Evolutionary conservation across 140 eudicot species (phyloP).

Genomic region (Stevia rebaudiana): DNA sequence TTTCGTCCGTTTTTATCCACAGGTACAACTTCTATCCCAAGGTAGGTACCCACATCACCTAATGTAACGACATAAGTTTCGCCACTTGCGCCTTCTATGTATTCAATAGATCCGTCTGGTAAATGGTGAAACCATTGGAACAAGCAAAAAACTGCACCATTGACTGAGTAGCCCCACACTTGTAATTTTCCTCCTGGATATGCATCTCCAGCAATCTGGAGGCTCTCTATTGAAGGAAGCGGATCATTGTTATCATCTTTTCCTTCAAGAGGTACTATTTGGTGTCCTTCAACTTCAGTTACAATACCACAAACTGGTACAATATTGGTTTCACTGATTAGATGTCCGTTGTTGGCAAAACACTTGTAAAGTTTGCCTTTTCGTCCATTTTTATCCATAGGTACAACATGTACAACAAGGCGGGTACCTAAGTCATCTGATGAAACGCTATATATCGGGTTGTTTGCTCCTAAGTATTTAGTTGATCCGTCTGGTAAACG

Average conservation of each 20-base stretch:
- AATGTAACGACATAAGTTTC: neutral
- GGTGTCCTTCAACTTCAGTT: neutral
- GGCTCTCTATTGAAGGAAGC: conserved; percentile 7
- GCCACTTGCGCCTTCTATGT: neutral
- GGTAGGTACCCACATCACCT: conserved; percentile 4
- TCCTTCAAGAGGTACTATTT: neutral
- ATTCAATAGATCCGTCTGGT: neutral
- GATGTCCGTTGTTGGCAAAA: neutral
- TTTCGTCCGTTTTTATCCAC: neutral
- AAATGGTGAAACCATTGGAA: neutral
- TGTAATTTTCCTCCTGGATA: neutral
- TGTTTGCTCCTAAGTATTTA: neutral
- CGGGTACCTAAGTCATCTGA: neutral
- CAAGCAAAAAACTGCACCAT: neutral
- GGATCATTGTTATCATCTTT: neutral
- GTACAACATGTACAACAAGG: conserved; percentile 1
- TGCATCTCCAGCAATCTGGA: conserved; percentile 1
- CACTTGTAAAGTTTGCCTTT: neutral
- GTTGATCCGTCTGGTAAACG: neutral
- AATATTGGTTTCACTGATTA: neutral
- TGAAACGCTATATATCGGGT: neutral
- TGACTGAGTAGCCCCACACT: neutral
- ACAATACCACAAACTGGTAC: neutral
- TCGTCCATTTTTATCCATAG: neutral
- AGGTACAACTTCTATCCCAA: neutral